Percentiles rank a stretch among this genome's conserved stretches.
Conservation (phyloP, 306 rosid genomes). For the Hylodesmum podocarpum region DNA sequence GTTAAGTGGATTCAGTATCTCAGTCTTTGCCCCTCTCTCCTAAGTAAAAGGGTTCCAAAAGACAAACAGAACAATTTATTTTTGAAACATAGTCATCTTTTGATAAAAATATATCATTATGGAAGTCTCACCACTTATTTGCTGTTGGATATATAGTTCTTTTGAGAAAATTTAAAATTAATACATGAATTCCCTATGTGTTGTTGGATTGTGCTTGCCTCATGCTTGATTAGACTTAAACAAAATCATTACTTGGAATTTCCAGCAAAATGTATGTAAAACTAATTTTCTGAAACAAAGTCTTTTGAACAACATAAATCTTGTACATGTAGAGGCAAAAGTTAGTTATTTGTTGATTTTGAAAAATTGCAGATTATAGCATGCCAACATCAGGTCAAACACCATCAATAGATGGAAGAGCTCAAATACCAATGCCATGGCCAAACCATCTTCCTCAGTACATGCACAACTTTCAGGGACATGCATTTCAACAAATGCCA, state of each 20-base stretch:
- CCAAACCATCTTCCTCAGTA: slow-evolving; percentile 73
- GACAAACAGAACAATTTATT: neutral
- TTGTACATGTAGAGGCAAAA: neutral
- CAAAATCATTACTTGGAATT: neutral
- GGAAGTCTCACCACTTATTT: neutral
- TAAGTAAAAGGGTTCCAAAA: neutral
- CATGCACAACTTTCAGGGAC: slow-evolving; percentile 88
- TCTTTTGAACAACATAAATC: slow-evolving; percentile 22
- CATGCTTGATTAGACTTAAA: neutral
- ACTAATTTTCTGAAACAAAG: slow-evolving; percentile 6
- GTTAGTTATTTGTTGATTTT: neutral
- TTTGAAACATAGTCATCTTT: neutral
- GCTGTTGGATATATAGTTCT: neutral
- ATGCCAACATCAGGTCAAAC: slow-evolving; percentile 49
- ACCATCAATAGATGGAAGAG: slow-evolving; percentile 59
- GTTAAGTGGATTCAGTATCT: neutral
- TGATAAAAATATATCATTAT: slow-evolving; percentile 8
- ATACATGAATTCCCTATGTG: neutral
- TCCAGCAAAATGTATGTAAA: neutral
- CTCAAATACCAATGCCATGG: slow-evolving; percentile 73
- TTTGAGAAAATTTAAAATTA: slow-evolving; percentile 8
- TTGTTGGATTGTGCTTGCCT: neutral
- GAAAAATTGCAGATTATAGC: slow-evolving; percentile 55
- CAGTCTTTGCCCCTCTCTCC: neutral
- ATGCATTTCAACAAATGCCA: slow-evolving; percentile 65